Evolutionary conservation across 306 rosid genomes (phyloP).

Genomic region (Quercus agrifolia): DNA sequence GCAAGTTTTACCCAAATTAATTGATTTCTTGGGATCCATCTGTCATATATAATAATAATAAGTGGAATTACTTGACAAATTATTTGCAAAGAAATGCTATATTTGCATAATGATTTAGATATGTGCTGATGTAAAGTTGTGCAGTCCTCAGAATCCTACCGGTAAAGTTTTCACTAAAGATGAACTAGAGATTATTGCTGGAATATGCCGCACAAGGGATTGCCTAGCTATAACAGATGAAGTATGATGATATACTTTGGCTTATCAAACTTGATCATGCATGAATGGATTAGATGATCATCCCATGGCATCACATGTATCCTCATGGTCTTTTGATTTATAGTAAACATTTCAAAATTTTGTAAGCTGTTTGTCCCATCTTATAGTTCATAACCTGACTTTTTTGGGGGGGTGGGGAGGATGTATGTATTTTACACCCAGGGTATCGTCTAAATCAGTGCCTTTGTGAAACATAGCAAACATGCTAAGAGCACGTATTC

Average conservation of each 20-base stretch:
- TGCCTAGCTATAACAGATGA: constrained; percentile 87
- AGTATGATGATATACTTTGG: constrained; percentile 41
- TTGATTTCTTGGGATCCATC: neutral
- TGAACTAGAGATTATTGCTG: constrained; percentile 79
- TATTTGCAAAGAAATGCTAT: constrained; percentile 1
- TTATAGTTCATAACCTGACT: neutral
- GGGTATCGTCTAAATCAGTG: neutral
- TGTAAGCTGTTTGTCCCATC: neutral
- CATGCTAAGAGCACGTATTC: neutral
- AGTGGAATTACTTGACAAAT: neutral
- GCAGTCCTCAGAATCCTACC: constrained; percentile 94
- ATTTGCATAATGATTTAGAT: constrained; percentile 19
- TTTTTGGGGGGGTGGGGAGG: neutral
- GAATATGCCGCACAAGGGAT: constrained; percentile 51
- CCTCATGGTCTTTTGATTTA: constrained; percentile 4
- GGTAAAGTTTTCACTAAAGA: constrained; percentile 80
- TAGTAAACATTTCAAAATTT: neutral
- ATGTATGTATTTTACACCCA: neutral
- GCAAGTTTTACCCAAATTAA: neutral
- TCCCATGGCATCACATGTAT: constrained; percentile 8
- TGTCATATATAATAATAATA: neutral
- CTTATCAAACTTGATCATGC: constrained; percentile 17
- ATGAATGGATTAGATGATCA: neutral
- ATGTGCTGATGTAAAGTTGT: constrained; percentile 34
- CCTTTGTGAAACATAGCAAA: neutral